These are phyloP conservation scores for Rhododendron kiyosumense DNA, from an alignment of 148 eudicot species.

Conservation along the genomic window DNA sequence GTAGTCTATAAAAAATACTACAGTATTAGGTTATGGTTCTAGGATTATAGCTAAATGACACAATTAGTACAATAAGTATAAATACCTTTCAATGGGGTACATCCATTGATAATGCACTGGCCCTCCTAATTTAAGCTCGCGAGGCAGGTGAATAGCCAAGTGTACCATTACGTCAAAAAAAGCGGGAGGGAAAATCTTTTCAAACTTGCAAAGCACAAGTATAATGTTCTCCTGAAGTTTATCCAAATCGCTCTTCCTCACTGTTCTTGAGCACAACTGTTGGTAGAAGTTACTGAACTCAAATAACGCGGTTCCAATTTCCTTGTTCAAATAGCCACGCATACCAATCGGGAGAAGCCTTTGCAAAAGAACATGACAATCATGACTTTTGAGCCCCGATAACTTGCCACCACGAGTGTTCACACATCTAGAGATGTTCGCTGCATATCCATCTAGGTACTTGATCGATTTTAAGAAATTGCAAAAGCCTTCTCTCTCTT, in stretches of 20 bases:
- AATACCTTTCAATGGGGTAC: constrained; percentile 7
- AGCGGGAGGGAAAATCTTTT: background rate
- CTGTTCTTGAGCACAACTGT: background rate
- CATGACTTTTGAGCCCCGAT: background rate
- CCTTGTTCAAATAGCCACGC: background rate
- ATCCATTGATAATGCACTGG: constrained; percentile 3
- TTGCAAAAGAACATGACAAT: background rate
- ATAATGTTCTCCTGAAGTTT: background rate
- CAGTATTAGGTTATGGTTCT: too few relatives aligned
- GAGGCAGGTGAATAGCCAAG: constrained; percentile 6
- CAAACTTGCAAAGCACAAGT: background rate
- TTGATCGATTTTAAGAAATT: too few relatives aligned
- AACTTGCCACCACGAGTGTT: background rate
- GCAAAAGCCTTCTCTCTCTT: too few relatives aligned
- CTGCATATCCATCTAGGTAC: too few relatives aligned
- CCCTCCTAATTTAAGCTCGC: constrained; percentile 2
- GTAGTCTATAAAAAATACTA: too few relatives aligned
- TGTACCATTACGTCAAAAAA: constrained; percentile 18
- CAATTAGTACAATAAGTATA: too few relatives aligned
- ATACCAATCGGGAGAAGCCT: background rate
- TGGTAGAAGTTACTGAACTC: background rate
- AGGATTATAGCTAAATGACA: background rate
- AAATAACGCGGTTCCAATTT: background rate
- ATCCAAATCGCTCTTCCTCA: background rate
- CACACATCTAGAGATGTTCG: background rate